Conservation (phyloP, 2,329 filamentous ascomycete genomes). For the Ophiognomonia clavigignenti-juglandacearum region DNA sequence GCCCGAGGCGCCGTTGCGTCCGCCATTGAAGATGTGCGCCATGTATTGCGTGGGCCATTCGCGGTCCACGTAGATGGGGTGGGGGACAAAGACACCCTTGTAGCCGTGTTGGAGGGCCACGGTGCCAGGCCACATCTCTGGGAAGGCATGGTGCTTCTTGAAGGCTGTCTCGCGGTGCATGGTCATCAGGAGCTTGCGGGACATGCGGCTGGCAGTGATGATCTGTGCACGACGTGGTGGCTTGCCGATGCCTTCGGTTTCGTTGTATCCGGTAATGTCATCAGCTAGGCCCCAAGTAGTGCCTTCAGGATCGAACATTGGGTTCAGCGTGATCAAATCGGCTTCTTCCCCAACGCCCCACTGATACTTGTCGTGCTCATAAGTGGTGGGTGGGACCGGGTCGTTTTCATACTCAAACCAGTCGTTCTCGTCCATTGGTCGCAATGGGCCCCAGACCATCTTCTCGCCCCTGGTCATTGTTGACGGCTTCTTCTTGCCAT, state of each 20-base stretch:
- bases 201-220: constrained; percentile 83
- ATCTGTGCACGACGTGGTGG: constrained; percentile 78
- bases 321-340: constrained; percentile 87
- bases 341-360: constrained; percentile 92
- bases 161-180: constrained; percentile 90
- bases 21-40: constrained; percentile 74
- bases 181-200: constrained; percentile 68
- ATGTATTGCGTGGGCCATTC: constrained; percentile 79
- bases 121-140: constrained; percentile 93
- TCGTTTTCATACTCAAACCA: constrained; percentile 71
- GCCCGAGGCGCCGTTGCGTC: constrained; percentile 69
- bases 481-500: constrained; percentile 32
- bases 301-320: constrained; percentile 83
- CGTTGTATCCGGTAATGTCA: constrained; percentile 82
- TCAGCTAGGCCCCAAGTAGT: constrained; percentile 80
- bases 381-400: constrained; percentile 62
- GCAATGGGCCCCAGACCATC: constrained; percentile 79
- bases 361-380: constrained; percentile 73
- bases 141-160: constrained; percentile 85
- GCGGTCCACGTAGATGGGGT: constrained; percentile 83
- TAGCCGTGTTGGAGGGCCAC: constrained; percentile 85
- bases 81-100: constrained; percentile 87
- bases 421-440: constrained; percentile 62
- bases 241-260: constrained; percentile 49
- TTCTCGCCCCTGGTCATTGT: constrained; percentile 44